Base-by-base conservation (phyloP, 2,329 filamentous ascomycete genomes). In the Rosellinia necatrix region DNA sequence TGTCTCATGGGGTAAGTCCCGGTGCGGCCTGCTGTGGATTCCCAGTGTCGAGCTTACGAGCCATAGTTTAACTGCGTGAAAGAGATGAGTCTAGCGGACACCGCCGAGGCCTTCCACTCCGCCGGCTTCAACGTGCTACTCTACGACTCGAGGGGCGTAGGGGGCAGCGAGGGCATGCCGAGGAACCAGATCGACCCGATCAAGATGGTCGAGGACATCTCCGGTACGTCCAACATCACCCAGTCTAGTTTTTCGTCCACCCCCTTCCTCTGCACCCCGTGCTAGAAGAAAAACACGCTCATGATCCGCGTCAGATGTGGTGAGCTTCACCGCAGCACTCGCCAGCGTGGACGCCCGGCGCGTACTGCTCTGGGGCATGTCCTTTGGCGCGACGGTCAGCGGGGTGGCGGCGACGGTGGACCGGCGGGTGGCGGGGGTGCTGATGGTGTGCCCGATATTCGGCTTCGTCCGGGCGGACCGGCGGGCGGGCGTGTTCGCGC, bases 51-150 rank as follows among this genome's bases (percentile, higher is more conserved):
- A 34, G 25, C 48, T 53, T n/a, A 58, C 37, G 6, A 13, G 15
- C 37, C 13, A 3, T n/a, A 68, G 66, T 66, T 70, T 44, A 68
- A 68, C 42, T 64, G 58, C 25, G 62, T 66, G 29, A 68, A 69
- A 40, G 68, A 68, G 27, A 67, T 68, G 63, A 52, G 22, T 1
- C 37, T 69, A 0, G 17, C 60, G 3, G 62, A 70, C 2, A 51
- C 54, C 0, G 67, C 65, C 7, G 56, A 63, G 40, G 24, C n/a
- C 0, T 67, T 68, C 38, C 62, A 65, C 1, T 30, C 43, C 0
- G 3, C 4, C 0, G 67, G 66, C 1, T 66, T 53, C 47, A 66
- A 63, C 27, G 66, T 59, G 2, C 32, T 69, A 0, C 43, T 66
- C 6, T 70, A 68, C 35, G 68, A 70, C 32, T 3, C 67, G 0